These are phyloP conservation scores for Globisporangium rhizosaccharum DNA, from an alignment of 352 stramenopile species.

Conservation along the genomic window DNA sequence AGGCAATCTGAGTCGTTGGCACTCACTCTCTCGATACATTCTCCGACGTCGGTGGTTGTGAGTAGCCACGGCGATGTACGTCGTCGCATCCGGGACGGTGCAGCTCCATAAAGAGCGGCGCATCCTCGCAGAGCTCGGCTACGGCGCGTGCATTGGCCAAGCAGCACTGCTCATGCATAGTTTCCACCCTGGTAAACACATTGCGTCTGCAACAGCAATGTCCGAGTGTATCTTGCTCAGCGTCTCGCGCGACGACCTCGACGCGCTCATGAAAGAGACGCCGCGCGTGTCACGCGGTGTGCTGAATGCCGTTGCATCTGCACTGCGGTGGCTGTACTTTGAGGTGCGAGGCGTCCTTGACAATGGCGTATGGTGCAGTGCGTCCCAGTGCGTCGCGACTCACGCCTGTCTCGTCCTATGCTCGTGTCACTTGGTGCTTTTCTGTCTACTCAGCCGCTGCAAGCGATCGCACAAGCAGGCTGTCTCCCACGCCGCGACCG, in stretches of 20 bases:
- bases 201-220: conserved; percentile 65
- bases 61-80: conserved; percentile 72
- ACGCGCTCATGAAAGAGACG: conserved; percentile 69
- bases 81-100: conserved; percentile 62
- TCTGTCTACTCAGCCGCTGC: conserved; percentile 33
- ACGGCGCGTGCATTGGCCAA: conserved; percentile 75
- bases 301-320: conserved; percentile 72
- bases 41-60: background rate
- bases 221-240: conserved; percentile 67
- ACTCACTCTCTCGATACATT: background rate
- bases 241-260: conserved; percentile 61
- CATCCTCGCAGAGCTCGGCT: conserved; percentile 56
- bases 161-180: conserved; percentile 61
- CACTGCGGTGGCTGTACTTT: conserved; percentile 72
- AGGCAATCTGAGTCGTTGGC: background rate
- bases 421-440: background rate
- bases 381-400: background rate
- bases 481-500: conserved; percentile 54
- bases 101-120: conserved; percentile 74
- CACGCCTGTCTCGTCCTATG: background rate
- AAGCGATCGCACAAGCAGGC: conserved; percentile 57
- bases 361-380: background rate
- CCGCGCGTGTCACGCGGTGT: conserved; percentile 66
- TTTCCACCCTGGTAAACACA: conserved; percentile 59
- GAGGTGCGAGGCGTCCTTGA: conserved; percentile 41